phyloP scores from a whole-genome alignment of 1,139 yeast species.

The Saccharomyces hybrid region DNA sequence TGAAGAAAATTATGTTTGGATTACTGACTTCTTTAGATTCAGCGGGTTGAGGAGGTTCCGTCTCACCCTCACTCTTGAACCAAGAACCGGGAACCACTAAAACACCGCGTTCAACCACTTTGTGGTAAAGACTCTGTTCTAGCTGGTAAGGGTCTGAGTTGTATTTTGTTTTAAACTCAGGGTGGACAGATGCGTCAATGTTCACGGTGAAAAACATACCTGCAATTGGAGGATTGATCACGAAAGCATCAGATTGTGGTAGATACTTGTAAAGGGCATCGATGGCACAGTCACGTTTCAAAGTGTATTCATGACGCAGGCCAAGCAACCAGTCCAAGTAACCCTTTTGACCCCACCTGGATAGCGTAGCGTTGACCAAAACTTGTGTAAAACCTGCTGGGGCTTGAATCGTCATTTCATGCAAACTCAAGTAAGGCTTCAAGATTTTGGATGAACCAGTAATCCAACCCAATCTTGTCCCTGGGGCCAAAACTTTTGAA shows the following conservation, averaged over 20 bases:
- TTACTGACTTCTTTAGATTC: conserved; percentile 33
- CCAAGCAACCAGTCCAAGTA: conserved; percentile 85
- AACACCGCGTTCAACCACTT: conserved; percentile 42
- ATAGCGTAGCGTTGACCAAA: conserved; percentile 51
- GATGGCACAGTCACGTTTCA: conserved; percentile 59
- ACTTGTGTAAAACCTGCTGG: conserved; percentile 80
- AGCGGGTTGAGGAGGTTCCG: conserved; percentile 47
- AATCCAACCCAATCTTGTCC: conserved; percentile 85
- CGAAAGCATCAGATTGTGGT: conserved; percentile 33
- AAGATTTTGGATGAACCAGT: conserved; percentile 62
- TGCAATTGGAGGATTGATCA: conserved; percentile 49
- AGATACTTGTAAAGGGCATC: conserved; percentile 42
- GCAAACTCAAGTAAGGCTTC: conserved; percentile 63
- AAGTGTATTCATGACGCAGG: conserved; percentile 72
- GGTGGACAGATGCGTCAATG: conserved; percentile 51
- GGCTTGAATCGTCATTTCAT: conserved; percentile 79
- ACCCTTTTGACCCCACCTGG: conserved; percentile 68
- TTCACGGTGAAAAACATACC: conserved; percentile 57
- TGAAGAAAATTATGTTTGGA: conserved; percentile 44
- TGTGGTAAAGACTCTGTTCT: conserved; percentile 43
- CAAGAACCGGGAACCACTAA: conserved; percentile 57
- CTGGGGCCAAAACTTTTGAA: conserved; percentile 91
- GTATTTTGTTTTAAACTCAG: conserved; percentile 41
- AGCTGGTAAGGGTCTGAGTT: conserved; percentile 42
- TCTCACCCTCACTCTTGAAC: conserved; percentile 42